phyloP scores from a whole-genome alignment of 768 basidiomycete species.

The Podaxis carcinomalis region DNA sequence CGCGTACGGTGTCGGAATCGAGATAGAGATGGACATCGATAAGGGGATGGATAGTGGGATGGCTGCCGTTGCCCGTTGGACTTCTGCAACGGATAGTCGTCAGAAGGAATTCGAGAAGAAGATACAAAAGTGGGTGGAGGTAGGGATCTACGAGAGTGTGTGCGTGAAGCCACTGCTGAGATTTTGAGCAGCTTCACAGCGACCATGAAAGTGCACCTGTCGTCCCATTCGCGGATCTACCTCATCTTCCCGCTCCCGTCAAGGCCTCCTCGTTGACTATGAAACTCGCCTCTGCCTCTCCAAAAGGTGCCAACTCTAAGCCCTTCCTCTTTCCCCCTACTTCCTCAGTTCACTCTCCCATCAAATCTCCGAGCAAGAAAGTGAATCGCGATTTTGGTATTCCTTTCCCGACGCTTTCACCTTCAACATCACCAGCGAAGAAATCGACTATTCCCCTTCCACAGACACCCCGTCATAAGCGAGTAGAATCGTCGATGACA shows the following conservation, averaged over 20 bases:
- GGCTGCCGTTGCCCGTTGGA: conserved; percentile 88
- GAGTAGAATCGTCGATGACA: conserved; percentile 33
- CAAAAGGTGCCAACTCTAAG: conserved; percentile 40
- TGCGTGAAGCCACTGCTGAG: neutral
- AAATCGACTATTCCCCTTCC: conserved; percentile 51
- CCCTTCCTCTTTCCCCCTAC: neutral
- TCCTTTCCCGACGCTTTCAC: conserved; percentile 47
- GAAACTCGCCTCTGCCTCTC: conserved; percentile 68
- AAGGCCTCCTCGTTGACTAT: conserved; percentile 70
- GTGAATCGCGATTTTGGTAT: conserved; percentile 34
- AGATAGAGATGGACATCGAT: conserved; percentile 82
- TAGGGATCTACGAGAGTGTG: conserved; percentile 23
- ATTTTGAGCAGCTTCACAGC: conserved; percentile 43
- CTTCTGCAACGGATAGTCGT: conserved; percentile 60
- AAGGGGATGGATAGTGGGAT: conserved; percentile 79
- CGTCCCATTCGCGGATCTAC: conserved; percentile 64
- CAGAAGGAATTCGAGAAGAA: conserved; percentile 55
- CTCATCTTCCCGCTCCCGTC: conserved; percentile 43
- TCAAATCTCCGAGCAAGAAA: conserved; percentile 37
- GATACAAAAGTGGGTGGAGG: conserved; percentile 62
- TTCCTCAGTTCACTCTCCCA: conserved; percentile 26
- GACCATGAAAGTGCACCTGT: conserved; percentile 40
- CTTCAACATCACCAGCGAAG: conserved; percentile 41
- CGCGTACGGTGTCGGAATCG: conserved; percentile 82
- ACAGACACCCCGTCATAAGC: conserved; percentile 60